phyloP scores from a whole-genome alignment of 2,329 filamentous ascomycete genomes.

The Nothopassalora personata region DNA sequence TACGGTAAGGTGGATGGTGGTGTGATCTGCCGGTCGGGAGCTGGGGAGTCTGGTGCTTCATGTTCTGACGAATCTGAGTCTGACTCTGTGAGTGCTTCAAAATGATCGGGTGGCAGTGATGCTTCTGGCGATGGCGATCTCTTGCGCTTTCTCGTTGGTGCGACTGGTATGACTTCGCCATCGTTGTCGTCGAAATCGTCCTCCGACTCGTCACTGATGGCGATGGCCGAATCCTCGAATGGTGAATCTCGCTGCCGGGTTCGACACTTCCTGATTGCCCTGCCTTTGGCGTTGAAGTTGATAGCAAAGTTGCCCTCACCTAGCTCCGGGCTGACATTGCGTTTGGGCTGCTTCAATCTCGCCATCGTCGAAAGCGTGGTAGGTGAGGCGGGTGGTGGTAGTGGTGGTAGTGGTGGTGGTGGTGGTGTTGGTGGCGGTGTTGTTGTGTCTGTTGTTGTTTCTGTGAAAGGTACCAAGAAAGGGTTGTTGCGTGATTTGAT shows the following conservation, averaged over 20 bases:
- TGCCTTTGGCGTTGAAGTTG: conserved; percentile 39
- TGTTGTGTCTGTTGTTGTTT: neutral
- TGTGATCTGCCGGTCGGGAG: conserved; percentile 6
- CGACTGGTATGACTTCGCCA: conserved; percentile 27
- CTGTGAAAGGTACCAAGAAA: neutral
- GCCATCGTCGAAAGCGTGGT: conserved; percentile 11
- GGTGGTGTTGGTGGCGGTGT: too few species aligned
- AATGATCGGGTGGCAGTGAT: conserved; percentile 17
- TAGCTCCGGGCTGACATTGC: conserved; percentile 24
- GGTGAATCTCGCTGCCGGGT: conserved; percentile 34
- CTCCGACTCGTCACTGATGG: conserved; percentile 34
- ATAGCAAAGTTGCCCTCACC: conserved; percentile 25
- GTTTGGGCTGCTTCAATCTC: conserved; percentile 15
- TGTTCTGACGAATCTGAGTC: neutral
- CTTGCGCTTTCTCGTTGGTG: conserved; percentile 28
- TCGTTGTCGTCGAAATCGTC: conserved; percentile 32
- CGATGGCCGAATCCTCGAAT: conserved; percentile 38
- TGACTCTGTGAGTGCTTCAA: conserved; percentile 16
- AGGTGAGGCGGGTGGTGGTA: neutral
- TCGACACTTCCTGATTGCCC: conserved; percentile 38
- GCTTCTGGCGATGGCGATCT: conserved; percentile 25
- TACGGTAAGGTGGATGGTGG: conserved; percentile 39
- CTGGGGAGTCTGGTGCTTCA: neutral
- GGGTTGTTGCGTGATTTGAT: neutral
- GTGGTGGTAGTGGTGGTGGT: too few species aligned